Conservation (phyloP, 371 early-diverging fungal species). For the Mortierella sp. region DNA sequence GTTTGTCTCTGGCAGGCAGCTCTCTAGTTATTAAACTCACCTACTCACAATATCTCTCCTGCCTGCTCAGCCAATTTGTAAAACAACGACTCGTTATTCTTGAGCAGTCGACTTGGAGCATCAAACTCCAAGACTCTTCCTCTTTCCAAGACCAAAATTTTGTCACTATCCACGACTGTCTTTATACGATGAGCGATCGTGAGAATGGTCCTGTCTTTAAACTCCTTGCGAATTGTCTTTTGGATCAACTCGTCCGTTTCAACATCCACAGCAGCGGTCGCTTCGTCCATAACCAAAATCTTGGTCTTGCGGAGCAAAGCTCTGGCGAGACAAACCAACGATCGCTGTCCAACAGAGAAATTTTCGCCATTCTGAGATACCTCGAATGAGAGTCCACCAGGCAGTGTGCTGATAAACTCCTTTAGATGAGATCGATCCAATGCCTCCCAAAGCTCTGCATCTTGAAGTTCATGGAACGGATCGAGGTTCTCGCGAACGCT, state of each 20-base stretch:
- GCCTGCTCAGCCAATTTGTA: slow-evolving; percentile 59
- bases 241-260: slow-evolving; percentile 87
- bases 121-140: slow-evolving; percentile 73
- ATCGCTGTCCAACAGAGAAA: slow-evolving; percentile 72
- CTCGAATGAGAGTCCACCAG: slow-evolving; percentile 57
- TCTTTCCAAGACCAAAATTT: slow-evolving; percentile 68
- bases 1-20: too few relatives aligned
- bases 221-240: slow-evolving; percentile 82
- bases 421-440: slow-evolving; percentile 68
- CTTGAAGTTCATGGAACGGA: slow-evolving; percentile 61
- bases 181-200: slow-evolving; percentile 65
- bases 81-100: slow-evolving; percentile 63
- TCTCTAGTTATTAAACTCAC: too few relatives aligned
- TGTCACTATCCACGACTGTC: slow-evolving; percentile 65
- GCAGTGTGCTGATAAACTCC: slow-evolving; percentile 58
- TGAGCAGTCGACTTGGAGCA: slow-evolving; percentile 63
- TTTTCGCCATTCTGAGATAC: slow-evolving; percentile 64
- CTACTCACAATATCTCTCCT: slow-evolving; percentile 19
- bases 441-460: slow-evolving; percentile 65
- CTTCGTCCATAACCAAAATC: slow-evolving; percentile 72
- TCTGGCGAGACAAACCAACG: slow-evolving; percentile 71
- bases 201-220: slow-evolving; percentile 40
- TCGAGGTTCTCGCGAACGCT: slow-evolving; percentile 73
- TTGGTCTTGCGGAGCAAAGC: slow-evolving; percentile 62
- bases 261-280: slow-evolving; percentile 89